phyloP scores from a whole-genome alignment of 345 rosid genomes.

The Firmiana major region DNA sequence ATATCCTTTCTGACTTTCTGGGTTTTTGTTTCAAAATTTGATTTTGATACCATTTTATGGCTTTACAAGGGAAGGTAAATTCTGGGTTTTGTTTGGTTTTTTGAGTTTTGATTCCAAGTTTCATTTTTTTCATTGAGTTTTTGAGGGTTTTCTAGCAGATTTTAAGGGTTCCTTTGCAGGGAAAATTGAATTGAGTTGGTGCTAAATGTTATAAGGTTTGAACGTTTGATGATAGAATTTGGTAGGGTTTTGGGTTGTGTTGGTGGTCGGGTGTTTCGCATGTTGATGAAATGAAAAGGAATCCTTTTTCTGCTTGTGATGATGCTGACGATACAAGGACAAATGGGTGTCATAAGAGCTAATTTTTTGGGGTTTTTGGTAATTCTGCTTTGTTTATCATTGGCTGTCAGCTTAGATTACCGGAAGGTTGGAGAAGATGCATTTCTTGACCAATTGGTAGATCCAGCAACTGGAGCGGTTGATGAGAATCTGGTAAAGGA shows the following conservation, averaged over 20 bases:
- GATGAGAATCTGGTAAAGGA: conserved; percentile 48
- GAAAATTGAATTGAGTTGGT: conserved; percentile 8
- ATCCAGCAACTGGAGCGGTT: conserved; percentile 47
- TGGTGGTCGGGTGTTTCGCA: conserved; percentile 1
- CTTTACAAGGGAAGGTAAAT: not conserved
- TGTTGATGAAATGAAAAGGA: conserved; percentile 41
- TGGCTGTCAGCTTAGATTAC: conserved; percentile 11
- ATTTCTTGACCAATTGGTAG: conserved; percentile 34
- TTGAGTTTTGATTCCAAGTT: conserved; percentile 1
- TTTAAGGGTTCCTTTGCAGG: not conserved
- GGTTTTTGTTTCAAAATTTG: not conserved
- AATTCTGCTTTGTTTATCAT: conserved; percentile 30
- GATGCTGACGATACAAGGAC: conserved; percentile 15
- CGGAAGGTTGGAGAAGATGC: conserved; percentile 32
- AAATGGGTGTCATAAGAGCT: conserved; percentile 29
- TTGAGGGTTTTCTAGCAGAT: not conserved
- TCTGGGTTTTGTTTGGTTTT: conserved; percentile 10
- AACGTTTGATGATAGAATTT: not conserved
- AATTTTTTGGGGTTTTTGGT: conserved; percentile 25
- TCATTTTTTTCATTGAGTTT: not conserved
- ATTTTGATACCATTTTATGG: conserved; percentile 9
- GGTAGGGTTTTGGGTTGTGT: conserved; percentile 15
- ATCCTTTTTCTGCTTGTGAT: conserved; percentile 11
- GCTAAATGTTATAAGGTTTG: not conserved
- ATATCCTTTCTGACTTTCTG: not conserved